Evolutionary conservation across 2,329 filamentous ascomycete species (phyloP).

Genomic region (Colletotrichum sp.): DNA sequence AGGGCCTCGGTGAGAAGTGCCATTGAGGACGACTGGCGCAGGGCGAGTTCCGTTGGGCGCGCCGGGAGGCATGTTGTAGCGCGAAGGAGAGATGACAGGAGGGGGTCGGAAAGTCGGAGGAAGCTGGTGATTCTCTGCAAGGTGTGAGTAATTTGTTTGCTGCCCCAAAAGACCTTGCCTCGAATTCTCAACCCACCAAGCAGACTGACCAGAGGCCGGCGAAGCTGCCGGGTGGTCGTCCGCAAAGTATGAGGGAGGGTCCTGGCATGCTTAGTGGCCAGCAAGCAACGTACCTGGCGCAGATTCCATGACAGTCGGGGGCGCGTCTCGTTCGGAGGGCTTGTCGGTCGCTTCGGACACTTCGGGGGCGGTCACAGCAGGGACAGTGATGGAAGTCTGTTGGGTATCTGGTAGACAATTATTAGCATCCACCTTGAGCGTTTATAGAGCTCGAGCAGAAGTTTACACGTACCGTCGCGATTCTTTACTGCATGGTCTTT

Average conservation of each 20-base stretch:
- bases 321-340: background rate
- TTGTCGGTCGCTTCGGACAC: conserved; percentile 15
- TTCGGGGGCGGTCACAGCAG: background rate
- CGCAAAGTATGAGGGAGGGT: background rate
- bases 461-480: background rate
- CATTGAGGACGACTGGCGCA: conserved; percentile 33
- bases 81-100: conserved; percentile 34
- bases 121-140: background rate
- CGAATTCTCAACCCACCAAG: background rate
- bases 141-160: background rate
- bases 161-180: background rate
- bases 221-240: background rate
- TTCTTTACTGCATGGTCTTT: background rate
- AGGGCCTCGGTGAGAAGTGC: conserved; percentile 34
- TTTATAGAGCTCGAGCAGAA: background rate
- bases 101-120: conserved; percentile 28
- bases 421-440: background rate
- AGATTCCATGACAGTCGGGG: background rate
- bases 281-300: background rate
- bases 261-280: background rate
- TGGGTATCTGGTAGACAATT: background rate
- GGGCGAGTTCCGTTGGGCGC: conserved; percentile 27
- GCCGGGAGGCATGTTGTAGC: conserved; percentile 43
- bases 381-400: background rate
- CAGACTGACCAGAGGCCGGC: background rate